A percentile compares a stretch with the other conserved stretches of the same genome.
These are phyloP conservation scores for Fraxinus americana DNA, from an alignment of 257 asterid species.

Conservation along the genomic window DNA sequence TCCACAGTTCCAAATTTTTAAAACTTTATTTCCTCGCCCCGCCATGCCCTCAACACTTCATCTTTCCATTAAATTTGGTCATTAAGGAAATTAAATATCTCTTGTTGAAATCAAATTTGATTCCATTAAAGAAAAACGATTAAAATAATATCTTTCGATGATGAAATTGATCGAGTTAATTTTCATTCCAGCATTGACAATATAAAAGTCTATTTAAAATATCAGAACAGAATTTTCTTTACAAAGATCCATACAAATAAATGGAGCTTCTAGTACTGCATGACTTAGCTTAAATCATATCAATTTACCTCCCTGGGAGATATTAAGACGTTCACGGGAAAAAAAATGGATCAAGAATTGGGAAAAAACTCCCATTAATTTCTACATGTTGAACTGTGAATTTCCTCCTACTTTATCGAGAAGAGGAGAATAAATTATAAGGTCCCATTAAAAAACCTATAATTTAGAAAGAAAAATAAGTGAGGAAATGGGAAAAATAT, in stretches of 20 bases:
- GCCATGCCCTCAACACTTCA: too few relatives aligned
- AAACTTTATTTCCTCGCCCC: too few relatives aligned
- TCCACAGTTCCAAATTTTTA: too few relatives aligned
- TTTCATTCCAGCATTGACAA: not conserved
- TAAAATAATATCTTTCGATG: not conserved
- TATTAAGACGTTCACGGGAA: conserved; percentile 17
- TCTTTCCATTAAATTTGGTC: too few relatives aligned
- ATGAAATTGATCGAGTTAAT: not conserved
- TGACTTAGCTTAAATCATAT: not conserved
- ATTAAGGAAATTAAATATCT: not conserved
- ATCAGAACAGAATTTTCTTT: not conserved
- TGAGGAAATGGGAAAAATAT: too few relatives aligned
- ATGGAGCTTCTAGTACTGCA: too few relatives aligned
- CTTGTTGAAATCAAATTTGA: not conserved
- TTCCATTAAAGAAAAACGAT: not conserved
- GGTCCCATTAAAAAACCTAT: too few relatives aligned
- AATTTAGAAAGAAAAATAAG: too few relatives aligned
- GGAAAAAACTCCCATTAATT: conserved; percentile 40
- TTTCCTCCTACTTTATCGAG: conserved; percentile 17
- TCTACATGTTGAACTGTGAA: conserved; percentile 23
- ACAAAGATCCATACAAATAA: not conserved
- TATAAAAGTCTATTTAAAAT: not conserved
- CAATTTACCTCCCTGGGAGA: conserved; percentile 43
- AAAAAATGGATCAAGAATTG: conserved; percentile 36
- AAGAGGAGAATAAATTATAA: too few relatives aligned